Base-by-base conservation (phyloP, 108 stramenopile genomes). In the Pelagomonas calceolata region DNA sequence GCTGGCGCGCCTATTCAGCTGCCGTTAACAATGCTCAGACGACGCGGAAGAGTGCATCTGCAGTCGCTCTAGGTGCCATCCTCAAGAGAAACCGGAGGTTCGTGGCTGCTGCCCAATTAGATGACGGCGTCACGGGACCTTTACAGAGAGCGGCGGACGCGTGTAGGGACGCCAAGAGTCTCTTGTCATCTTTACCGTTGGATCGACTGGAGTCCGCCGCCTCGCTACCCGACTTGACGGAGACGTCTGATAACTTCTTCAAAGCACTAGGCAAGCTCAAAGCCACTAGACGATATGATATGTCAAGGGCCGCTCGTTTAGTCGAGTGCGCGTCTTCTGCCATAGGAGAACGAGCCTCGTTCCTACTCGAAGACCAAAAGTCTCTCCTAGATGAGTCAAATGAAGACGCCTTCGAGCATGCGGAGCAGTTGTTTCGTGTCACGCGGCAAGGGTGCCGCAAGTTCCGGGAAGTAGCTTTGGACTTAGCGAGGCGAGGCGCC, bases 31-130 rank as follows among this genome's bases (percentile, higher is more conserved):
- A 17, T 1, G 51, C 51, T 26, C 0, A 3, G 21, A 26, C 18
- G 7, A 1, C 51, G 51, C 51, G 51, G 21, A 17, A 26, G 51
- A 26, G 21, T 3, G 21, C 21, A 17, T 17, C 7, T 26, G 51
- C 21, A 1, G 0, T 1, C 21, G 26, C 51, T 3, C 21, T 60
- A 17, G 74, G 70, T 18, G 73, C 85, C 0, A 73, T 96, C 66
- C 79, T 96, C 46, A 89, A 92, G 69, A 86, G 87, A 51, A 89
- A 88, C 39, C 89, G 89, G 75, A 85, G 92, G 21, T 92, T 94
- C 73, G 84, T 94, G 1, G 91, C 93, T n/a, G 91, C 92, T 0
- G 84, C 91, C 34, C 91, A 92, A 26, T 76, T 96, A 60, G 90
- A 95, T 74, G 90, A 89, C 60, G 35, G 44, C 34, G 32, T 68